Percentiles rank a stretch among this genome's conserved stretches.
These are phyloP conservation scores for Starmerella scarabaei DNA, from an alignment of 805 yeast species.

Conservation along the genomic window DNA sequence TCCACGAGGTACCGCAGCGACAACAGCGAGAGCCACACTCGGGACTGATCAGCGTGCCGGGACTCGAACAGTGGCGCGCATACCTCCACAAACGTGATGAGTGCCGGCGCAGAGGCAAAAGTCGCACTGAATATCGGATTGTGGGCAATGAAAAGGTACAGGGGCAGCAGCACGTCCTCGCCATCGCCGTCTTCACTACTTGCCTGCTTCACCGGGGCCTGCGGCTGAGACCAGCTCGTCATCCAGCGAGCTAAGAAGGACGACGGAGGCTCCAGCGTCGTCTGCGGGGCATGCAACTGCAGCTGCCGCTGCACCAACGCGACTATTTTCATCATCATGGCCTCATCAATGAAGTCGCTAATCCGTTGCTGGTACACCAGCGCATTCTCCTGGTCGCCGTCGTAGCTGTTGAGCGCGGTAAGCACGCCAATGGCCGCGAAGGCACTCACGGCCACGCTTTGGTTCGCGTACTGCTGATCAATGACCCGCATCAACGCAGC, in stretches of 20 bases:
- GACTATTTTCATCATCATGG: conserved; percentile 25
- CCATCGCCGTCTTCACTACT: neutral
- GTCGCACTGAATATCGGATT: conserved; percentile 27
- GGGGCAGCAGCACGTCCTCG: conserved; percentile 21
- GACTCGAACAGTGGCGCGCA: conserved; percentile 22
- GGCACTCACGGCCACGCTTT: conserved; percentile 26
- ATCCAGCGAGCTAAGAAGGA: neutral
- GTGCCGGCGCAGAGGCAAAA: conserved; percentile 22
- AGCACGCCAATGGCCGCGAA: conserved; percentile 28
- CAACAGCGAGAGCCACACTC: conserved; percentile 25
- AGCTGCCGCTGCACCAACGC: conserved; percentile 21
- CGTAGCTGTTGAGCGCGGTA: conserved; percentile 27
- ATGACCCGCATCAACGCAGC: conserved; percentile 27
- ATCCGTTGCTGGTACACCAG: conserved; percentile 29
- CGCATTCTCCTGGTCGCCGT: conserved; percentile 24
- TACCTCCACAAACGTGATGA: conserved; percentile 24
- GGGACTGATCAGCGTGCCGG: conserved; percentile 21
- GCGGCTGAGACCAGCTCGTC: neutral
- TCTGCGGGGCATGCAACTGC: neutral
- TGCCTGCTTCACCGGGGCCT: neutral
- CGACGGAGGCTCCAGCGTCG: neutral
- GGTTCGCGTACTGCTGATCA: conserved; percentile 20
- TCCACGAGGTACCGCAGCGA: conserved; percentile 26
- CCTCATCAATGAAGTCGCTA: conserved; percentile 30
- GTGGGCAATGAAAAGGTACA: conserved; percentile 28